phyloP scores from a whole-genome alignment of 1,284 basidiomycete genomes.

The Heimioporus punctisporus region DNA sequence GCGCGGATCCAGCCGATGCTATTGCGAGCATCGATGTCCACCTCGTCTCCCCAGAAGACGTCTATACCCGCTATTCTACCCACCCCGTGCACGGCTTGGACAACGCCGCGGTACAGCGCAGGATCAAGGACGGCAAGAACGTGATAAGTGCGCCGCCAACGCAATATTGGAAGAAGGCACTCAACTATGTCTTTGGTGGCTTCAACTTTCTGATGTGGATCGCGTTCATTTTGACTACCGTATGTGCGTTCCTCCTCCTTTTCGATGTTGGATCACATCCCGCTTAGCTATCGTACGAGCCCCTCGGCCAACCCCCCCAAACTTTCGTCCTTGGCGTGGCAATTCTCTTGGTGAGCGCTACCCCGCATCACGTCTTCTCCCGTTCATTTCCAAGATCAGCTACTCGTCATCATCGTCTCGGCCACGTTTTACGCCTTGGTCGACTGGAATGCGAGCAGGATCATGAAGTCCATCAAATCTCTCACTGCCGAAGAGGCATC shows the following conservation, averaged over 20 bases:
- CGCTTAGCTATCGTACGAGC: neutral
- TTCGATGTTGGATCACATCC: neutral
- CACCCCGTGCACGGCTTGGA: neutral
- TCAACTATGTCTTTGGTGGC: neutral
- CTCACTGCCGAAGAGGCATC: neutral
- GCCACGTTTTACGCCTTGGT: neutral
- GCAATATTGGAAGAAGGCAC: neutral
- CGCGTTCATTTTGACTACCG: neutral
- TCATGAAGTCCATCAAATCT: neutral
- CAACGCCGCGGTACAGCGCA: neutral
- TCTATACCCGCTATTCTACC: neutral
- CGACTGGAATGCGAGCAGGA: neutral
- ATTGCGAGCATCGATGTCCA: conserved; percentile 35
- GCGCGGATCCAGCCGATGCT: conserved; percentile 36
- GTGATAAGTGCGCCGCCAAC: neutral
- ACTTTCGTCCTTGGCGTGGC: neutral
- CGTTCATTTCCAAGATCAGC: neutral
- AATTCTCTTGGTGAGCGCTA: neutral
- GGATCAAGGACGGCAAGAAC: neutral
- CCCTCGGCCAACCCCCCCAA: neutral
- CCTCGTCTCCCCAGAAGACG: neutral
- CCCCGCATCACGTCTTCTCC: neutral
- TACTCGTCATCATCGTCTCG: neutral
- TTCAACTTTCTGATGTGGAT: neutral
- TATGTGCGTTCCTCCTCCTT: neutral